Evolutionary conservation across 306 rosid genomes (phyloP).

Genomic region (Lagenaria siceraria): DNA sequence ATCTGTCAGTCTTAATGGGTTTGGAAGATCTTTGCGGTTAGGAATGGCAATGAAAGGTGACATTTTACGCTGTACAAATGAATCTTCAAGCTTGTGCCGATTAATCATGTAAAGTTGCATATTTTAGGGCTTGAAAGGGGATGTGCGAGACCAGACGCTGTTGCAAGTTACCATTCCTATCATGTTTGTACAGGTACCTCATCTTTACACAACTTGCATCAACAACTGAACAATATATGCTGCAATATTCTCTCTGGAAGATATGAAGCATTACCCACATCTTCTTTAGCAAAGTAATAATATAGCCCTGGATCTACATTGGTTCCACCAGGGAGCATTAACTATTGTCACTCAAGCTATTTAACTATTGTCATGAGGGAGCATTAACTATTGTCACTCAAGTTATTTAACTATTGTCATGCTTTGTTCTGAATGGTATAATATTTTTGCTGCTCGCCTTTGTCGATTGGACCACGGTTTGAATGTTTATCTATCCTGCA

Average conservation of each 20-base stretch:
- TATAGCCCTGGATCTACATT: neutral
- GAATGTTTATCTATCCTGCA: neutral
- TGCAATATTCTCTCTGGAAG: neutral
- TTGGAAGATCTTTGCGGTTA: neutral
- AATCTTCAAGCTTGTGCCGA: neutral
- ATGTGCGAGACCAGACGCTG: constrained; percentile 57
- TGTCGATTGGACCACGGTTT: neutral
- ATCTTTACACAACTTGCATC: neutral
- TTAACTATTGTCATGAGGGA: no score
- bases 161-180: constrained; percentile 53
- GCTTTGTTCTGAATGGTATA: neutral
- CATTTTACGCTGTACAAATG: neutral
- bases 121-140: constrained; percentile 72
- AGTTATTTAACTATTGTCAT: neutral
- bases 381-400: no score
- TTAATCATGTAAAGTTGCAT: neutral
- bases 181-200: constrained; percentile 77
- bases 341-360: no score
- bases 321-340: neutral
- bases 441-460: neutral
- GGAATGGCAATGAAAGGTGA: neutral
- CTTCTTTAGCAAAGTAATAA: neutral
- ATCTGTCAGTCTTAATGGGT: neutral
- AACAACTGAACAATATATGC: neutral
- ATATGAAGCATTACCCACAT: neutral